A percentile compares a stretch with the other conserved stretches of the same genome.
Conservation (phyloP, 2,329 filamentous ascomycete genomes). For the Botrytis fabae region DNA sequence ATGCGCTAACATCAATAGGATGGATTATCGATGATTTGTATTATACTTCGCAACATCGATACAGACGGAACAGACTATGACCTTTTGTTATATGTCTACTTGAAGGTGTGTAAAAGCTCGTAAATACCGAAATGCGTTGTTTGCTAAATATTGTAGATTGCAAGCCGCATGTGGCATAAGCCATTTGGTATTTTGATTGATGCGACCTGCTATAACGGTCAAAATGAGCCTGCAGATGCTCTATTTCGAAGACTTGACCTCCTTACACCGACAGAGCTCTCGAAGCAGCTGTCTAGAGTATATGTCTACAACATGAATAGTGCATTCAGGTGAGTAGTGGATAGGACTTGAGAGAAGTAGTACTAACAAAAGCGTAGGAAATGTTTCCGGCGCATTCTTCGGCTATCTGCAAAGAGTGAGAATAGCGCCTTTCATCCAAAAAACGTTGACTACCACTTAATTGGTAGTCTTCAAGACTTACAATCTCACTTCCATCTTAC, state of each 20-base stretch:
- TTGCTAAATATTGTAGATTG: constrained; percentile 50
- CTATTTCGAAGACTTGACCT: constrained; percentile 64
- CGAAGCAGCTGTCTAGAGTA: constrained; percentile 58
- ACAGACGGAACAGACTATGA: constrained; percentile 65
- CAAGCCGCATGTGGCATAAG: constrained; percentile 68
- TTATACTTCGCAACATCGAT: constrained; percentile 68
- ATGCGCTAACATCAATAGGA: constrained; percentile 47
- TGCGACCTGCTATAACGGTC: constrained; percentile 69
- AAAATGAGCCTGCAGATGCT: constrained; percentile 65
- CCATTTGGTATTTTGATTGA: constrained; percentile 68
- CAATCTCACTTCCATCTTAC: constrained; percentile 67
- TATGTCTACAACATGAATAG: constrained; percentile 77
- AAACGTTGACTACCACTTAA: constrained; percentile 65
- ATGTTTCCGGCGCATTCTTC: constrained; percentile 63
- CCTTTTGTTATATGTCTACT: constrained; percentile 64
- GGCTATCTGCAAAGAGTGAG: constrained; percentile 62
- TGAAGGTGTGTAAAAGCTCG: constrained; percentile 53
- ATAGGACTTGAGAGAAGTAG: too few species aligned
- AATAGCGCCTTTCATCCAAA: constrained; percentile 60
- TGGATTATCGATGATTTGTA: constrained; percentile 66
- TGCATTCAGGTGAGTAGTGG: constrained; percentile 62
- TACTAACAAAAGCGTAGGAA: constrained; percentile 49
- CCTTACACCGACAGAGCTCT: constrained; percentile 62
- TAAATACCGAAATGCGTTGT: constrained; percentile 14
- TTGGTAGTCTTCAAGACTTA: constrained; percentile 65